These are phyloP conservation scores for Bauhinia variegata DNA, from an alignment of 306 rosid genomes.

Conservation along the genomic window DNA sequence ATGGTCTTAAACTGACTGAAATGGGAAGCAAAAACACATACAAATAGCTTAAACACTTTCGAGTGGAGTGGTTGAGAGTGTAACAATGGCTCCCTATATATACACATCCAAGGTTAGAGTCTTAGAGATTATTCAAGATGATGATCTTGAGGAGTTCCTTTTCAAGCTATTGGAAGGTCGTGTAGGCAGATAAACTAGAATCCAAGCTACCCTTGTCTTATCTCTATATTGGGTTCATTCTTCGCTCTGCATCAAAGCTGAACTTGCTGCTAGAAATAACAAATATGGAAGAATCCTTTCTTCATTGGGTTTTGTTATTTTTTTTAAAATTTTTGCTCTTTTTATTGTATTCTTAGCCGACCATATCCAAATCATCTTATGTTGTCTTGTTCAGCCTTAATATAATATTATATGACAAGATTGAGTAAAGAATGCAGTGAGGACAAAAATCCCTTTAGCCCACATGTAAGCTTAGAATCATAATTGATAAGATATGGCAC, in stretches of 20 bases:
- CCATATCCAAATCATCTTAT: conserved; percentile 36
- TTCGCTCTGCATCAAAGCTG: neutral
- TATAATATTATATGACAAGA: neutral
- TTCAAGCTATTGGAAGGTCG: conserved; percentile 22
- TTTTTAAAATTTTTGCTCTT: neutral
- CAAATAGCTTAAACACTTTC: conserved; percentile 14
- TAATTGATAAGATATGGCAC: neutral
- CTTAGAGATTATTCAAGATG: neutral
- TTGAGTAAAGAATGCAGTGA: conserved; percentile 4
- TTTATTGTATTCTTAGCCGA: conserved; percentile 29
- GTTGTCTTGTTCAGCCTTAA: conserved; percentile 28
- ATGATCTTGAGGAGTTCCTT: neutral
- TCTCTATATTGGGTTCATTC: conserved; percentile 14
- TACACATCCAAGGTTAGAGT: conserved; percentile 14
- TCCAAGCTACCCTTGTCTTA: conserved; percentile 15
- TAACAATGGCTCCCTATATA: conserved; percentile 31
- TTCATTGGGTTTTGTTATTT: conserved; percentile 9
- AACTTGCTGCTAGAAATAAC: conserved; percentile 21
- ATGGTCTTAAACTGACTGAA: conserved; percentile 31
- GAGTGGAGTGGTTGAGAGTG: conserved; percentile 19
- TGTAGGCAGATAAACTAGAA: conserved; percentile 12
- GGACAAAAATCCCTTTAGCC: conserved; percentile 11
- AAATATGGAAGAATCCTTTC: conserved; percentile 8
- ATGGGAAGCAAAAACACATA: neutral
- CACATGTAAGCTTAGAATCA: too few species aligned